A percentile compares a stretch with the other conserved stretches of the same genome.
Conservation (phyloP, 805 yeast species). For the Metschnikowia vanudenii region DNA sequence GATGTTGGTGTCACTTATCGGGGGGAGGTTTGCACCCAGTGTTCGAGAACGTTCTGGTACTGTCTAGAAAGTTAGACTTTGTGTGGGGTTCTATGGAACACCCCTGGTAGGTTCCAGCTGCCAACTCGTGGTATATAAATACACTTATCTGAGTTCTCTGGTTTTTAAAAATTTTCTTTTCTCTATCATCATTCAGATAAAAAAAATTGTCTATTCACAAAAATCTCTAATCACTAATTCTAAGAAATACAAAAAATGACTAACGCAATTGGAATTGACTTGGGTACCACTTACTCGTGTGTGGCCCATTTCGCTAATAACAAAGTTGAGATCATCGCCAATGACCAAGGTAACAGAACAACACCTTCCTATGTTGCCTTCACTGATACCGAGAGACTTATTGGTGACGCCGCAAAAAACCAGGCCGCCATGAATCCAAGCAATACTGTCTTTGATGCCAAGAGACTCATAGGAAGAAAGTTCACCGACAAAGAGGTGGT, state of each 20-base stretch:
- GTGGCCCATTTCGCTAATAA: conserved; percentile 73
- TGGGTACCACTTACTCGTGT: conserved; percentile 97
- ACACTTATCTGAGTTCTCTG: background rate
- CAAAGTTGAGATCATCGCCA: conserved; percentile 92
- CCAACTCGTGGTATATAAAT: conserved; percentile 5
- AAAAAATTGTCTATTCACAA: background rate
- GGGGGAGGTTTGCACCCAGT: background rate
- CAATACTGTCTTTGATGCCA: conserved; percentile 94
- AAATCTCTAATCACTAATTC: background rate
- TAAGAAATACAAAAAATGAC: conserved; percentile 14
- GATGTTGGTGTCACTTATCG: background rate
- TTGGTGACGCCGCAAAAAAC: conserved; percentile 97
- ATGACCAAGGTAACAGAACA: conserved; percentile 98
- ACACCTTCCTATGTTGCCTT: conserved; percentile 97
- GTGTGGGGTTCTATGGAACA: conserved; percentile 12
- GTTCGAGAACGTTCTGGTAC: conserved; percentile 15
- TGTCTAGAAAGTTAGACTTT: conserved; percentile 12
- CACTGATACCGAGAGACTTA: conserved; percentile 95
- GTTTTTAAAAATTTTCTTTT: background rate
- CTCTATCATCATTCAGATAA: background rate
- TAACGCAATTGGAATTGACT: conserved; percentile 80
- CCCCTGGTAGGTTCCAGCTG: conserved; percentile 7
- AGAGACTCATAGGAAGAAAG: conserved; percentile 86
- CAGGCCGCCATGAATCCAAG: conserved; percentile 96
- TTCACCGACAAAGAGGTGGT: conserved; percentile 77